These are phyloP conservation scores for Metschnikowia santaceciliae DNA, from an alignment of 805 yeast genomes.

Conservation along the genomic window DNA sequence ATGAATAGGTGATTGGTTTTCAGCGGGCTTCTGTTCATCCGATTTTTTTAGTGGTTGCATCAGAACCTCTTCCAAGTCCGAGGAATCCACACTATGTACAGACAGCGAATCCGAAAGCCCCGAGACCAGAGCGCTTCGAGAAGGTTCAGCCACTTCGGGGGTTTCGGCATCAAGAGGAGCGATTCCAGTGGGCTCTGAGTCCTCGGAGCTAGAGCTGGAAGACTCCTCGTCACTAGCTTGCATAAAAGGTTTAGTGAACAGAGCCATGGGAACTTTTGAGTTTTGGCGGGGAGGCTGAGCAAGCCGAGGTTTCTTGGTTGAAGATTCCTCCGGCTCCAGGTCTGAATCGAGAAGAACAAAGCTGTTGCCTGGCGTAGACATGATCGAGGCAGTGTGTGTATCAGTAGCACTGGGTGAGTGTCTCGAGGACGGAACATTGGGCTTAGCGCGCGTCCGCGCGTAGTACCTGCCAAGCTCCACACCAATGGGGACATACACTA, in stretches of 20 bases:
- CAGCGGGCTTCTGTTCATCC: not conserved
- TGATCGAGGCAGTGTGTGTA: not conserved
- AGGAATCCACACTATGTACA: constrained; percentile 5
- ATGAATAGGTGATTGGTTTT: not conserved
- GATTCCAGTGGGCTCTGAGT: not conserved
- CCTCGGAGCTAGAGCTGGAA: not conserved
- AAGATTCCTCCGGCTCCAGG: constrained; percentile 10
- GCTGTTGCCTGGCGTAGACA: constrained; percentile 4
- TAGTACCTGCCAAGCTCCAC: not conserved
- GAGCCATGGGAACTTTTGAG: constrained; percentile 6
- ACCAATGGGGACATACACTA: not conserved
- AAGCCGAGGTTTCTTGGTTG: constrained; percentile 10
- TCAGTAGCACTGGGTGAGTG: not conserved
- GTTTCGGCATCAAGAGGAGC: not conserved
- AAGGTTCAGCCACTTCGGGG: not conserved
- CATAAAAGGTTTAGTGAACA: constrained; percentile 16
- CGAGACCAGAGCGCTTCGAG: not conserved
- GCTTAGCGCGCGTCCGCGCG: not conserved
- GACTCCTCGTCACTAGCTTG: constrained; percentile 12
- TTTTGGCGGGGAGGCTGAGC: not conserved
- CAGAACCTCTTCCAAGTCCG: constrained; percentile 13
- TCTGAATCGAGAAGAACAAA: constrained; percentile 17
- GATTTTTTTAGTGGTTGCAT: not conserved
- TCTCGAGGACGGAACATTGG: not conserved
- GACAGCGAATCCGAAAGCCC: constrained; percentile 5